Evolutionary conservation across 179 eudicot species (phyloP).

Genomic region (Gypsophila paniculata): DNA sequence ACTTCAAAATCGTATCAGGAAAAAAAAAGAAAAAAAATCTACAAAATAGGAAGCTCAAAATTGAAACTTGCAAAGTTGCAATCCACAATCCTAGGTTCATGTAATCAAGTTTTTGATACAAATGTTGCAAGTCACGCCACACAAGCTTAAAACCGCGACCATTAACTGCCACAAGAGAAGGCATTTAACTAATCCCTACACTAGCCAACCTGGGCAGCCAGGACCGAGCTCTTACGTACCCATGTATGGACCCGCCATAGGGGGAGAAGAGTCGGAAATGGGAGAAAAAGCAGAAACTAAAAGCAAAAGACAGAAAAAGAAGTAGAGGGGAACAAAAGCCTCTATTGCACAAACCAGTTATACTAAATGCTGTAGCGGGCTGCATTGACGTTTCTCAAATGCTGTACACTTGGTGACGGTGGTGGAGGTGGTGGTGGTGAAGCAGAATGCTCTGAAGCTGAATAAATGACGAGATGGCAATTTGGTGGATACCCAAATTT

Average conservation of each 20-base stretch:
- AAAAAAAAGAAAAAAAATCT: not conserved
- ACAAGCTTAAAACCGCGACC: slow-evolving; percentile 23
- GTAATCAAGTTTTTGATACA: slow-evolving; percentile 26
- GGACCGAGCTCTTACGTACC: slow-evolving; percentile 34
- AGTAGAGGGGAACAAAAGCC: slow-evolving; percentile 24
- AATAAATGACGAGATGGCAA: slow-evolving; percentile 35
- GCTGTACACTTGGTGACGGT: slow-evolving; percentile 50
- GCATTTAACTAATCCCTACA: slow-evolving; percentile 43
- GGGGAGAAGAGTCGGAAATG: slow-evolving; percentile 6
- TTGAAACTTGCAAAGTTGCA: not conserved
- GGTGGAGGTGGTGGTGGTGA: slow-evolving; percentile 25
- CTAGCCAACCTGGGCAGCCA: slow-evolving; percentile 90
- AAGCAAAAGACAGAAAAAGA: not conserved
- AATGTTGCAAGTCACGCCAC: slow-evolving; percentile 20
- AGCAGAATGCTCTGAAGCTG: slow-evolving; percentile 28
- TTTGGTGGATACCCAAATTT: too few species aligned
- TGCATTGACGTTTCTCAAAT: slow-evolving; percentile 31
- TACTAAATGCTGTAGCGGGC: slow-evolving; percentile 24
- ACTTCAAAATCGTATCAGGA: too few species aligned
- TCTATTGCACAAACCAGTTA: slow-evolving; percentile 32
- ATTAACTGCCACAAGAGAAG: slow-evolving; percentile 29
- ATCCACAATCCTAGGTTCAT: slow-evolving; percentile 15
- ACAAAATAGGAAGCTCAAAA: not conserved
- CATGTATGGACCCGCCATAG: slow-evolving; percentile 18
- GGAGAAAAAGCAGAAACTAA: not conserved